Evolutionary conservation across 129 eudicot genomes (phyloP).

Genomic region (Lonicera japonica): DNA sequence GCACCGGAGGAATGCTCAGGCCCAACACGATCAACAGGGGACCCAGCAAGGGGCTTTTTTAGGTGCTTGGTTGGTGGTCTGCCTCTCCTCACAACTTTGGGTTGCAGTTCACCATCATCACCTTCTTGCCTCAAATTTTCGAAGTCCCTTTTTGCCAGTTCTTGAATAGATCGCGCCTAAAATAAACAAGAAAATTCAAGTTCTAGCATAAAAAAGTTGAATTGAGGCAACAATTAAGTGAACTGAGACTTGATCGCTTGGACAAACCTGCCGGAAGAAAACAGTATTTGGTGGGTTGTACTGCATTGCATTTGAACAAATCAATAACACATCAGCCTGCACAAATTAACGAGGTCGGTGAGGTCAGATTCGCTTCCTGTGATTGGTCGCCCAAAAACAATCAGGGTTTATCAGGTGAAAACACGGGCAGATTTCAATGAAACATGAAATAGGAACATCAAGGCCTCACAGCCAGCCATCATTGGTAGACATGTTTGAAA

Average conservation of each 20-base stretch:
- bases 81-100: conserved; percentile 80
- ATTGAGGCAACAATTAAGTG: neutral
- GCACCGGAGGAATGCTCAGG: conserved; percentile 71
- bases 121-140: conserved; percentile 77
- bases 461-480: no score
- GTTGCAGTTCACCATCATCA: conserved; percentile 74
- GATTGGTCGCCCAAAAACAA: neutral
- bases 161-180: conserved; percentile 54
- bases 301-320: conserved; percentile 93
- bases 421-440: no score
- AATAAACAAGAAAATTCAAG: neutral
- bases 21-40: conserved; percentile 57
- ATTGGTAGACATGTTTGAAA: no score
- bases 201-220: neutral
- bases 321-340: conserved; percentile 82
- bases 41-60: conserved; percentile 54
- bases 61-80: conserved; percentile 72
- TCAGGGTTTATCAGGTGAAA: neutral
- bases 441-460: no score
- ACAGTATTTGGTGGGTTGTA: conserved; percentile 67
- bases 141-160: conserved; percentile 81
- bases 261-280: conserved; percentile 68
- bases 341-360: conserved; percentile 8
- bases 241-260: neutral
- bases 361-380: neutral